These are phyloP conservation scores for Stephania cephalantha DNA, from an alignment of 164 flowering plant genomes.

Conservation along the genomic window DNA sequence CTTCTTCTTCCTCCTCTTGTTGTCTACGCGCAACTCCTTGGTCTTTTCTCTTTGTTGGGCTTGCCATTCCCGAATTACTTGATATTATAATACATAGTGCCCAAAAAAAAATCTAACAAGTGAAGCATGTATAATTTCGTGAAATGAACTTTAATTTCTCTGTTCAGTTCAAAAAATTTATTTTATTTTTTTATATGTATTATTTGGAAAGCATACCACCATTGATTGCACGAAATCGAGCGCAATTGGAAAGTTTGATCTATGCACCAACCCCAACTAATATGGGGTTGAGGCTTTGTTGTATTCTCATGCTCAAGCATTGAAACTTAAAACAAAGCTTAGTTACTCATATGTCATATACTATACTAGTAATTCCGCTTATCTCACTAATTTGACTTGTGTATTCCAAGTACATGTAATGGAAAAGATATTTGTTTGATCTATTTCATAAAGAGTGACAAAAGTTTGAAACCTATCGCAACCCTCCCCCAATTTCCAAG, in stretches of 20 bases:
- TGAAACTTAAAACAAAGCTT: not conserved
- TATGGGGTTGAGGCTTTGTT: not conserved
- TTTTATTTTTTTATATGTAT: no score
- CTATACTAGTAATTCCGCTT: not conserved
- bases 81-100: constrained; percentile 10
- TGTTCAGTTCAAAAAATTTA: no score
- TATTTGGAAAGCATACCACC: no score
- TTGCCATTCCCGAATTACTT: constrained; percentile 81
- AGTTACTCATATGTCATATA: not conserved
- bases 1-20: constrained; percentile 77
- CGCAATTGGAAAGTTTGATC: no score
- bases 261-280: no score
- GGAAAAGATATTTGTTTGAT: not conserved
- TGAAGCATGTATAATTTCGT: no score
- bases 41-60: constrained; percentile 74
- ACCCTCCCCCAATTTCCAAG: not conserved
- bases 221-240: no score
- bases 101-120: not conserved
- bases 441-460: not conserved
- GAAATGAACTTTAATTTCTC: no score
- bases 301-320: not conserved
- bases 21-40: constrained; percentile 56
- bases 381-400: not conserved
- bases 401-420: not conserved
- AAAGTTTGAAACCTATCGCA: not conserved